Base-by-base conservation (phyloP, 768 basidiomycete genomes). In the Collybia mongolica region DNA sequence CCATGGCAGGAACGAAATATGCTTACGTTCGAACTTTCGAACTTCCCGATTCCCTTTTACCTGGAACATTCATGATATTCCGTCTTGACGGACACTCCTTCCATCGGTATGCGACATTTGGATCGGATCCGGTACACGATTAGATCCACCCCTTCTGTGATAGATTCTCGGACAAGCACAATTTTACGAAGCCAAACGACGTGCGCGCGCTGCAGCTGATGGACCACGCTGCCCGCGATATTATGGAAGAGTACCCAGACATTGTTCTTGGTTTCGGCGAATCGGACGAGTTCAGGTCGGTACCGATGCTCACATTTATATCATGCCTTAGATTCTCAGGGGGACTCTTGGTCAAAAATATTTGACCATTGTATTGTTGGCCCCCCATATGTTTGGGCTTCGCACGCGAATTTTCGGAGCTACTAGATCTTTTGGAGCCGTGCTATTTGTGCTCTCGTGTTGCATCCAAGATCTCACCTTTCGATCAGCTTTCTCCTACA, bases 241-340 rank as follows among this genome's bases (percentile, higher is more conserved):
- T 94, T 38, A 90, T 99, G 90, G 72, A 83, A 24, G 84, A 88
- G 60, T 86, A 88, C 61, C 79, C 82, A 29, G 95, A 97, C 63
- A 81, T 97, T 50, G 73, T 91, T 11, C 76, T 97, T 17, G 97
- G 79, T 0, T 98, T 95, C 63, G 97, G 97, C 1, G 91, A 99
- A 72, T 97, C 94, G 17, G 97, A 99, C 65, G 97, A 99, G 69
- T 98, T 84, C 69, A 97, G 94, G 95, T 88, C 51, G 44, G 74
- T 60, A 19, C 24, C 36, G 36, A 45, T 44, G 14, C 22, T 39
- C 18, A 32, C 11, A 9, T 32, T 32, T 32, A 32, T 9, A 32
- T 32, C 11, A 32, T 32, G 32, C 14, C 32, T 32, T 32, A 9
- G 9, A 2, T 32, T 32, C 32, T 14, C 14, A 3, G 6, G 11